phyloP scores from a whole-genome alignment of 805 yeast species.

The Pichia rugopelliculosa region DNA sequence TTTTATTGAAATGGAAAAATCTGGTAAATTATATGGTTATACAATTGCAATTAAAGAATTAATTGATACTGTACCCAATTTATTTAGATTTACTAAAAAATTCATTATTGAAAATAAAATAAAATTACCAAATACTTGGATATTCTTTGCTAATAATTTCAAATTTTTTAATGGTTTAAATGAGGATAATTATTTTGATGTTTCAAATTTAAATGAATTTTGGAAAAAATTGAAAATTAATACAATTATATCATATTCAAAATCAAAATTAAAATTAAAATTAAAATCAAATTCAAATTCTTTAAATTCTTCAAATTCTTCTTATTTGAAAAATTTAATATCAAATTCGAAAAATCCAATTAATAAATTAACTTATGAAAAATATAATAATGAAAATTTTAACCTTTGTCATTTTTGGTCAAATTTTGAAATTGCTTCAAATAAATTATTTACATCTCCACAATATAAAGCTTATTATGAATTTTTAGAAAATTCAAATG shows the following conservation, averaged over 20 bases:
- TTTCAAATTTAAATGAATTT: constrained; percentile 20
- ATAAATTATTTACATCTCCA: constrained; percentile 63
- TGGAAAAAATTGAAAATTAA: constrained; percentile 21
- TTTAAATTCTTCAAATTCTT: neutral
- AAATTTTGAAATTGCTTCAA: constrained; percentile 84
- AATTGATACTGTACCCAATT: constrained; percentile 71
- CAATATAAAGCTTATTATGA: constrained; percentile 62
- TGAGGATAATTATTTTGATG: constrained; percentile 24
- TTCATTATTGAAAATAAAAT: constrained; percentile 46
- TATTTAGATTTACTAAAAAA: constrained; percentile 65
- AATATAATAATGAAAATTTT: constrained; percentile 59
- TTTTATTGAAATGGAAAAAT: constrained; percentile 66
- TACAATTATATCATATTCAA: constrained; percentile 22
- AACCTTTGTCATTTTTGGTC: constrained; percentile 89
- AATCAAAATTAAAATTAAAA: constrained; percentile 4
- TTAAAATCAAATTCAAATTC: constrained; percentile 22
- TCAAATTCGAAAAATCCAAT: neutral
- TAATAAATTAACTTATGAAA: constrained; percentile 37
- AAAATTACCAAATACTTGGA: constrained; percentile 60
- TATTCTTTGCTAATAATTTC: constrained; percentile 44
- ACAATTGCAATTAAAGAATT: constrained; percentile 74
- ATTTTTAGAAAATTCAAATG: constrained; percentile 63
- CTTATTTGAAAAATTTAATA: neutral
- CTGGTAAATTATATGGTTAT: constrained; percentile 75
- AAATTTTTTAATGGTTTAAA: constrained; percentile 30